Conservation (phyloP, 495 filamentous ascomycete species). For the Xylaria venustula region DNA sequence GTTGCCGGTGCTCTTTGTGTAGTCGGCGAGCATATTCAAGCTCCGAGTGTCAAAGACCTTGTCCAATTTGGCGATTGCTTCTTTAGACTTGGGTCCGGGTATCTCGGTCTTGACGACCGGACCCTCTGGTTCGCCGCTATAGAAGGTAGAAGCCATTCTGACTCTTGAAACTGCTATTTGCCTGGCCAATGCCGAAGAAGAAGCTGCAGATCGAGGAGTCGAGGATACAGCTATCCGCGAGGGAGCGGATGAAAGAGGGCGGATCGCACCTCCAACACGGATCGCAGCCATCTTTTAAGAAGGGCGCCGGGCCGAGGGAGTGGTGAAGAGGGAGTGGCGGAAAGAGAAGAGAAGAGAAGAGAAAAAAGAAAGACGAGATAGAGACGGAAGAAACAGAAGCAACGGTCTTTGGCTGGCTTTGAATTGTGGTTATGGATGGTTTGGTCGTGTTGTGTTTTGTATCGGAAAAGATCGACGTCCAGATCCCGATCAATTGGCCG, state of each 20-base stretch:
- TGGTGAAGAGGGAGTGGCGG: not conserved
- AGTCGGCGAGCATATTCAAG: slow-evolving; percentile 90
- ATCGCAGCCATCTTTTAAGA: slow-evolving; percentile 22
- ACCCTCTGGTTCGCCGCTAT: slow-evolving; percentile 70
- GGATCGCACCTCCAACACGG: slow-evolving; percentile 22
- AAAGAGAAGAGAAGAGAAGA: not conserved
- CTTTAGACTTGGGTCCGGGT: slow-evolving; percentile 77
- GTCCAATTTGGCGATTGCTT: slow-evolving; percentile 60
- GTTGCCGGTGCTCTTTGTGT: slow-evolving; percentile 67
- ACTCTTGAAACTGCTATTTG: slow-evolving; percentile 28
- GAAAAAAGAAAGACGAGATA: not conserved
- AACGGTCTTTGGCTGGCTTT: not conserved
- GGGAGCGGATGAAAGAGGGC: slow-evolving; percentile 20
- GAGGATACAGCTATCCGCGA: not conserved
- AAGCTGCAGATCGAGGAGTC: slow-evolving; percentile 10
- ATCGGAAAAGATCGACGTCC: not conserved
- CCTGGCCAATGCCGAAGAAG: slow-evolving; percentile 17
- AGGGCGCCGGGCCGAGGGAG: not conserved
- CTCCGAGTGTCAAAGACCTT: slow-evolving; percentile 90
- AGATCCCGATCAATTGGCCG: not conserved
- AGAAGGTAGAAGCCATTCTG: slow-evolving; percentile 51
- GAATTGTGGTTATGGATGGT: no score
- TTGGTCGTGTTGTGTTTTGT: not conserved
- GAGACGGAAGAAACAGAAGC: not conserved
- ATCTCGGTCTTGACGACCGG: slow-evolving; percentile 76